Base-by-base conservation (phyloP, 164 flowering plant genomes). In the Buxus sempervirens region DNA sequence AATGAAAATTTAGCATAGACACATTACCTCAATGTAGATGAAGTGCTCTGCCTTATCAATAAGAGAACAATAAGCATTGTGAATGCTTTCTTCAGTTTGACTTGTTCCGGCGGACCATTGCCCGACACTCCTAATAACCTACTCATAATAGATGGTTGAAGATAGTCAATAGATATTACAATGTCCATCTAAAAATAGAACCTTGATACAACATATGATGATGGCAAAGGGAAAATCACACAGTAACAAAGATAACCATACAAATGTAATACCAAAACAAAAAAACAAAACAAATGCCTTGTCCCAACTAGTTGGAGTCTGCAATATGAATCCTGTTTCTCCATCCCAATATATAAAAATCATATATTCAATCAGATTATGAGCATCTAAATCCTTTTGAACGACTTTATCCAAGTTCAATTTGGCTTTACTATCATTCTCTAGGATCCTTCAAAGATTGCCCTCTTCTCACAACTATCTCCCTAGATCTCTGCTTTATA, bases 51-150 rank as follows among this genome's bases (percentile, higher is more conserved):
- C 97, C 63, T 82, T 90, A 72, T 89, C 97, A 72, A 96, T 96
- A 25, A 93, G 90, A 67, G 97, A 88, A 74, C 97, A 88, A 75
- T 96, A 93, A 54, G 99, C 96, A 81, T 69, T 87, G 74, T 96
- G 99, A 75, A 93, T 96, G 77, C 99, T 96, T 68, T 90, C 95
- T 76, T 96, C 99, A 77, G 81, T 78, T 84, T 87, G 97, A 77
- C 98, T 83, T 26, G 99, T 93, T 67, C 99, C 99, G 76, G 99
- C 98, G 76, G 99, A 96, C 99, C 99, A 96, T 67, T 88, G 99
- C 71, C 98, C 88, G 62, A 93, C 98, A 77, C 99, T 96, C 77
- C 99, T 83, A 65, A 96, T 78, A 54, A 96, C 79, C 99, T 92
- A 82, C 54, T 72, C 55, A 57, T 9, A 0, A 53, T 20, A 64